These are phyloP conservation scores for Pseudogymnoascus sp. DNA, from an alignment of 2,329 filamentous ascomycete genomes.

Conservation along the genomic window DNA sequence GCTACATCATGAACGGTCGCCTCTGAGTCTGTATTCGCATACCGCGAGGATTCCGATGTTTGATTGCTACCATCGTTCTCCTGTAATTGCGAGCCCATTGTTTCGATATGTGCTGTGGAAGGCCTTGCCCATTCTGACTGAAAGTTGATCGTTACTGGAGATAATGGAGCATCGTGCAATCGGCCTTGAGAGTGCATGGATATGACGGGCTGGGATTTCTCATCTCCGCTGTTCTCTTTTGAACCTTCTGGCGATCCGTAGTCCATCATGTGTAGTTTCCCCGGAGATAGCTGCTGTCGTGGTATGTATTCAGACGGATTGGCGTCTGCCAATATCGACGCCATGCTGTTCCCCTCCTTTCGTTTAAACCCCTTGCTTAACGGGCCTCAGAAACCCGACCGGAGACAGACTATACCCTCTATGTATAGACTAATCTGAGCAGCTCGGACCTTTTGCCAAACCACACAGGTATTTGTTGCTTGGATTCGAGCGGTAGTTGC, in stretches of 20 bases:
- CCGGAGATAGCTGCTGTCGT: neutral
- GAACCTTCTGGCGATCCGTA: neutral
- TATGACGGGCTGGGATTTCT: neutral
- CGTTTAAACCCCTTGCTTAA: constrained; percentile 6
- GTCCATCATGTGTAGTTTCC: neutral
- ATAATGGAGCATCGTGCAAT: constrained; percentile 44
- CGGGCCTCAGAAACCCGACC: neutral
- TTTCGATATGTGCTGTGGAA: constrained; percentile 44
- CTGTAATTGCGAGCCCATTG: constrained; percentile 14
- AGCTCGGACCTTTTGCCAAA: neutral
- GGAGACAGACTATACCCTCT: neutral
- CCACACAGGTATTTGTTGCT: neutral
- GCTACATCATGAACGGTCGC: constrained; percentile 8
- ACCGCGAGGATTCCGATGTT: constrained; percentile 10
- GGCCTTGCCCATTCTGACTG: constrained; percentile 44
- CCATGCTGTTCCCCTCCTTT: constrained; percentile 1
- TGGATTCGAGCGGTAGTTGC: neutral
- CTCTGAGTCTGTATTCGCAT: constrained; percentile 12
- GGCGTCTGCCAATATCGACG: neutral
- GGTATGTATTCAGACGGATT: neutral
- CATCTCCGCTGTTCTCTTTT: neutral
- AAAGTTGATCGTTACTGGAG: constrained; percentile 48
- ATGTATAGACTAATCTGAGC: neutral
- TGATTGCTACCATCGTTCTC: constrained; percentile 8
- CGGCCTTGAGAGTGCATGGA: constrained; percentile 22